phyloP scores from a whole-genome alignment of 73 alveolate species.

The Stentor roeselii region DNA sequence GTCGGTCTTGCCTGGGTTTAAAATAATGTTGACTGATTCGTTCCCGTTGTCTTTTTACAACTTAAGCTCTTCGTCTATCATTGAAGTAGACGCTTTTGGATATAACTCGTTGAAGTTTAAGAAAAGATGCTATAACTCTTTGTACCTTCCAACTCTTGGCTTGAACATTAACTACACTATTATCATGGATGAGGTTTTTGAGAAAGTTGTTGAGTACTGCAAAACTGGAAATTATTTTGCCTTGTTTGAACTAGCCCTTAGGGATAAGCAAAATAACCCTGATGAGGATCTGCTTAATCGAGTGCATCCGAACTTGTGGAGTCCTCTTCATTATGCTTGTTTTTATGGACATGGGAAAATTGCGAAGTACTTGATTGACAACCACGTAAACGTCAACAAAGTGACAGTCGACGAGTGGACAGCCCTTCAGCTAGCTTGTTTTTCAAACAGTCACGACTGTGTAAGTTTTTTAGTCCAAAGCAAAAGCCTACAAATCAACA shows the following conservation, averaged over 20 bases:
- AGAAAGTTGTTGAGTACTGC: not conserved
- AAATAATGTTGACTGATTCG: not conserved
- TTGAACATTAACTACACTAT: not conserved
- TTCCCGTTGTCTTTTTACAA: not conserved
- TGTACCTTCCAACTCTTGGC: conserved; percentile 6
- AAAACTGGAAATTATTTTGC: not conserved
- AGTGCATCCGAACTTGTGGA: not conserved
- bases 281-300: conserved; percentile 17
- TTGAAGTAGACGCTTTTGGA: not conserved
- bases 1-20: not conserved
- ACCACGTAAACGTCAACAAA: conserved; percentile 48
- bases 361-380: not conserved
- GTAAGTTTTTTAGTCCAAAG: conserved; percentile 46
- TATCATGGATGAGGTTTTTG: not conserved
- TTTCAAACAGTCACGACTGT: conserved; percentile 48
- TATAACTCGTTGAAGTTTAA: not conserved
- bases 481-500: conserved; percentile 47
- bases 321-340: conserved; percentile 32
- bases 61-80: not conserved
- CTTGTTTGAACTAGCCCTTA: not conserved
- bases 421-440: conserved; percentile 54
- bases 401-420: conserved; percentile 63
- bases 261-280: not conserved
- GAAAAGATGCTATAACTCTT: not conserved
- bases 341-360: not conserved